A percentile compares a stretch with the other conserved stretches of the same genome.
These are phyloP conservation scores for Boletales sp. DNA, from an alignment of 768 basidiomycete species.

Conservation along the genomic window DNA sequence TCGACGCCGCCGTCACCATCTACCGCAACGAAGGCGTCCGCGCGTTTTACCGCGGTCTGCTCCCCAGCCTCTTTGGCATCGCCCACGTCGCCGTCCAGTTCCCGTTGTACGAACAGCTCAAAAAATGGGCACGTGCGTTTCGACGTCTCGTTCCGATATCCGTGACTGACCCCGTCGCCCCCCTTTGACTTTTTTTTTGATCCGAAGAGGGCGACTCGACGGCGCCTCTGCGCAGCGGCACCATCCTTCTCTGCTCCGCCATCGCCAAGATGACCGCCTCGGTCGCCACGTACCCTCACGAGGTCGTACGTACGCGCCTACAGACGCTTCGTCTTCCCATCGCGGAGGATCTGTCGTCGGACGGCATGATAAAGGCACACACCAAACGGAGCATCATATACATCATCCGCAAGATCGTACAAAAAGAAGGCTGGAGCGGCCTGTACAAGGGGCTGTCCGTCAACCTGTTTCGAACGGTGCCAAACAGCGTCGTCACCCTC, in stretches of 20 bases:
- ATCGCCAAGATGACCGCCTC: slow-evolving; percentile 95
- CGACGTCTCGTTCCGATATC: too few relatives aligned
- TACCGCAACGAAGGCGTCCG: slow-evolving; percentile 82
- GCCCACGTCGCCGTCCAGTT: slow-evolving; percentile 96
- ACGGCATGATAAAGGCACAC: slow-evolving; percentile 57
- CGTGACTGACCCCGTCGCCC: not conserved
- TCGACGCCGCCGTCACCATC: slow-evolving; percentile 87
- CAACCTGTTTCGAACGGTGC: slow-evolving; percentile 92
- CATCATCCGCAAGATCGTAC: slow-evolving; percentile 68
- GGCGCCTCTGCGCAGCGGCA: slow-evolving; percentile 30
- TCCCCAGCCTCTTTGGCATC: slow-evolving; percentile 93
- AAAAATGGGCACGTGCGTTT: slow-evolving; percentile 77
- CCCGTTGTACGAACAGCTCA: slow-evolving; percentile 92
- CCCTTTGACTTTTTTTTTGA: too few relatives aligned
- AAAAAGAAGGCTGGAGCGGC: slow-evolving; percentile 83
- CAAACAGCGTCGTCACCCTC: slow-evolving; percentile 95
- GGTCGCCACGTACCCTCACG: slow-evolving; percentile 95
- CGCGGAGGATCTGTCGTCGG: slow-evolving; percentile 53
- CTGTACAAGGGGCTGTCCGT: slow-evolving; percentile 94
- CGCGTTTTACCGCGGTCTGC: slow-evolving; percentile 92
- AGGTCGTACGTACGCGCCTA: slow-evolving; percentile 95
- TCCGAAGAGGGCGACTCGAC: slow-evolving; percentile 31
- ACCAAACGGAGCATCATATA: slow-evolving; percentile 64
- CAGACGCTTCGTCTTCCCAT: slow-evolving; percentile 80
- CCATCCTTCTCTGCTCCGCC: slow-evolving; percentile 89